These are phyloP conservation scores for Pluteus cervinus DNA, from an alignment of 768 basidiomycete genomes.

Conservation along the genomic window DNA sequence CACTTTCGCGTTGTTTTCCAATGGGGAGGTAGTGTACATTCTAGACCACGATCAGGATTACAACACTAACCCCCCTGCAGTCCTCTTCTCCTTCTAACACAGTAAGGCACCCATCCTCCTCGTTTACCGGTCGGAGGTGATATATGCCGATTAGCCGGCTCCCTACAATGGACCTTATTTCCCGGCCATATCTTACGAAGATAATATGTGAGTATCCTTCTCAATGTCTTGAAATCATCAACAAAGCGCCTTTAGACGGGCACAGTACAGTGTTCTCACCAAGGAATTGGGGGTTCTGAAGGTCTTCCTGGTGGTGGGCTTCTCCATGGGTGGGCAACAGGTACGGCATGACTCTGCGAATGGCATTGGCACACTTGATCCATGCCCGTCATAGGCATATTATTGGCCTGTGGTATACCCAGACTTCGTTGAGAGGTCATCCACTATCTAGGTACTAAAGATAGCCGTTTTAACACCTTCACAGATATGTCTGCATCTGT, in stretches of 20 bases:
- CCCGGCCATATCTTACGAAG: slow-evolving; percentile 48
- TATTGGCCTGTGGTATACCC: slow-evolving; percentile 54
- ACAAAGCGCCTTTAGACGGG: slow-evolving; percentile 28
- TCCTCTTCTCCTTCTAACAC: slow-evolving; percentile 62
- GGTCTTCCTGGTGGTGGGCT: slow-evolving; percentile 43
- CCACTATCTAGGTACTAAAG: background rate
- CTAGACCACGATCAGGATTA: background rate
- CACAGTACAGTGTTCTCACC: slow-evolving; percentile 48
- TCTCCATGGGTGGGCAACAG: slow-evolving; percentile 55
- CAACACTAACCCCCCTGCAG: slow-evolving; percentile 19
- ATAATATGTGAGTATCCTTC: slow-evolving; percentile 43
- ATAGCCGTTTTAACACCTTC: background rate
- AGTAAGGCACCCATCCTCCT: slow-evolving; percentile 18
- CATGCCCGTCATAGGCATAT: slow-evolving; percentile 32
- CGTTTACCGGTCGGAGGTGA: background rate
- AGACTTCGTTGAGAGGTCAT: slow-evolving; percentile 44
- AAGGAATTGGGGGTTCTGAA: slow-evolving; percentile 38
- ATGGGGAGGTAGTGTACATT: slow-evolving; percentile 41
- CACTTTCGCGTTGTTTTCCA: slow-evolving; percentile 51
- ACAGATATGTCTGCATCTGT: slow-evolving; percentile 44
- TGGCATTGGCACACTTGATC: background rate
- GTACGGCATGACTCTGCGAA: background rate
- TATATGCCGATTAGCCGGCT: slow-evolving; percentile 34
- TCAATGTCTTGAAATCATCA: background rate
- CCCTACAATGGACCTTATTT: slow-evolving; percentile 58